Evolutionary conservation across 352 stramenopile genomes (phyloP).

Genomic region (Phytopythium sindhum): DNA sequence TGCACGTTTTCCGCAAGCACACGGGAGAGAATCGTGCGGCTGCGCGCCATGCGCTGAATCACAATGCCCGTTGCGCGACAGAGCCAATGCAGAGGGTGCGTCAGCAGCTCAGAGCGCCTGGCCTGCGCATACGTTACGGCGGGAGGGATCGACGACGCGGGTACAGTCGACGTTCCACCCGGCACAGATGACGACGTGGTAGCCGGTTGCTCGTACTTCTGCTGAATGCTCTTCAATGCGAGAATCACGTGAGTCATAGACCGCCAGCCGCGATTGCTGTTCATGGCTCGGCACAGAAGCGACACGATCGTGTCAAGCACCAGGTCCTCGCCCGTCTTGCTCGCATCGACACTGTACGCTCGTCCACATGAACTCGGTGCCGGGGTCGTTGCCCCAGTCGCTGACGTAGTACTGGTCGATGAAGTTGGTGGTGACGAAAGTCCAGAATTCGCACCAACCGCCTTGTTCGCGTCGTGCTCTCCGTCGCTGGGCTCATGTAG

Average conservation of each 20-base stretch:
- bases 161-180: not conserved
- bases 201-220: conserved; percentile 43
- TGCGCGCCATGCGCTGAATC: conserved; percentile 71
- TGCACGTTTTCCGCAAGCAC: conserved; percentile 77
- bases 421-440: conserved; percentile 3
- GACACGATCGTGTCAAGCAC: conserved; percentile 83
- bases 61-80: conserved; percentile 65
- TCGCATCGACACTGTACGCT: conserved; percentile 62
- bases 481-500: conserved; percentile 14
- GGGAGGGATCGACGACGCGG: conserved; percentile 18
- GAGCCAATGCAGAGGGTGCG: conserved; percentile 58
- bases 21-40: conserved; percentile 69
- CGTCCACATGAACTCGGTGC: conserved; percentile 19
- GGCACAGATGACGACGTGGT: not conserved
- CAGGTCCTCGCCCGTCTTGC: conserved; percentile 74
- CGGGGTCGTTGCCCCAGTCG: not conserved
- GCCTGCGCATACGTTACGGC: not conserved
- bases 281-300: conserved; percentile 72
- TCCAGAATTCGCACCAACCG: not conserved
- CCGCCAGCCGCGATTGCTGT: conserved; percentile 50
- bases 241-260: conserved; percentile 68
- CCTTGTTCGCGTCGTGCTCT: conserved; percentile 2
- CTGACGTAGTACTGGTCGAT: not conserved
- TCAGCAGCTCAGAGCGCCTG: conserved; percentile 36
- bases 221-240: conserved; percentile 52